Evolutionary conservation across 805 yeast species (phyloP).

Genomic region (Pichia kluyveri): DNA sequence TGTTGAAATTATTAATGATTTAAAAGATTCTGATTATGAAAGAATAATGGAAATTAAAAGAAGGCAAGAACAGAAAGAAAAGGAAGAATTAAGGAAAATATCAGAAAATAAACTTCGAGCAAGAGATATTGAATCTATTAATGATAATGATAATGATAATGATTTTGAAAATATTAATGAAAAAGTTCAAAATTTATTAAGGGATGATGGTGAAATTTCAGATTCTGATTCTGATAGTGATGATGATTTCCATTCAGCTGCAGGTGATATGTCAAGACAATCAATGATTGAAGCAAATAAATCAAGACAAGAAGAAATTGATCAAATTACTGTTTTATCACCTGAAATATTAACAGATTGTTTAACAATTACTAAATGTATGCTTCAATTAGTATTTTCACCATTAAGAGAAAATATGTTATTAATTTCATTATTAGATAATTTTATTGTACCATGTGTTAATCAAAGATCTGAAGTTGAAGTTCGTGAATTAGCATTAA

Average conservation of each 20-base stretch:
- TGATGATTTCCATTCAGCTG: conserved; percentile 21
- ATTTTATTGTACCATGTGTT: conserved; percentile 74
- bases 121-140: background rate
- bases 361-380: conserved; percentile 56
- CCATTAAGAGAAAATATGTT: conserved; percentile 58
- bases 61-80: background rate
- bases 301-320: conserved; percentile 24
- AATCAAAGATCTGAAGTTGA: conserved; percentile 40
- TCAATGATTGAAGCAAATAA: conserved; percentile 23
- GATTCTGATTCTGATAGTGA: conserved; percentile 3
- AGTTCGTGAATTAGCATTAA: conserved; percentile 57
- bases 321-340: conserved; percentile 33
- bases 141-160: background rate
- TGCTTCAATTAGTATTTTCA: conserved; percentile 58
- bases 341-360: conserved; percentile 50
- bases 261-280: conserved; percentile 24
- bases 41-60: conserved; percentile 9
- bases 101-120: background rate
- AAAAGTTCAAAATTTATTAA: background rate
- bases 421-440: conserved; percentile 59
- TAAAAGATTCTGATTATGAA: conserved; percentile 55
- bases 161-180: background rate
- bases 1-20: conserved; percentile 78
- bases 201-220: conserved; percentile 1
- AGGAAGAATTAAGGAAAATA: background rate